Percentiles rank a stretch among this genome's conserved stretches.
These are phyloP conservation scores for Trichosporon faecale DNA, from an alignment of 1,284 basidiomycete genomes.

Conservation along the genomic window DNA sequence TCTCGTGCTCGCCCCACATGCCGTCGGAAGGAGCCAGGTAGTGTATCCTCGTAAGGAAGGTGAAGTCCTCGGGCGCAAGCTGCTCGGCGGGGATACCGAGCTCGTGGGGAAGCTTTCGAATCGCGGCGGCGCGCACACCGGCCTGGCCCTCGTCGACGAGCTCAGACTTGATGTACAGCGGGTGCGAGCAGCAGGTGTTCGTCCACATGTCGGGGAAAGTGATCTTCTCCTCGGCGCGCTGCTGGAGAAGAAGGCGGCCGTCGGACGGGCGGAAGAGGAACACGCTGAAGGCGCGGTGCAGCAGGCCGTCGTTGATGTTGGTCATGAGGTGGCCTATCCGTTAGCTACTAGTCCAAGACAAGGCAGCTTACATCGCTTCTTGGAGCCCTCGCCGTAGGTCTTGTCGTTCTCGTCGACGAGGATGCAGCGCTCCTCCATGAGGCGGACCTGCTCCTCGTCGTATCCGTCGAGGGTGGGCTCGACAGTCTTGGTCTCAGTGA, in stretches of 20 bases:
- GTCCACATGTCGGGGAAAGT: conserved; percentile 99
- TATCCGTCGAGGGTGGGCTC: conserved; percentile 44
- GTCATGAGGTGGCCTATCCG: conserved; percentile 88
- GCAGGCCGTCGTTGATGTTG: conserved; percentile 89
- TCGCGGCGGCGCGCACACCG: conserved; percentile 77
- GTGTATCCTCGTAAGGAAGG: conserved; percentile 94
- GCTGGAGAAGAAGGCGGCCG: conserved; percentile 92
- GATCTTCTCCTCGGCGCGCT: conserved; percentile 94
- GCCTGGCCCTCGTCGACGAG: conserved; percentile 73
- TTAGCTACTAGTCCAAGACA: not conserved
- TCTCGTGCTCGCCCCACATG: conserved; percentile 98
- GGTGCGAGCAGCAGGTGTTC: conserved; percentile 98
- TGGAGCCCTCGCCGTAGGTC: conserved; percentile 85
- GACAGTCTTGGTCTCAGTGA: not conserved
- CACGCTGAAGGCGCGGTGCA: conserved; percentile 97
- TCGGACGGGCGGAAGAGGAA: conserved; percentile 94
- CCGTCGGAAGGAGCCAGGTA: conserved; percentile 93
- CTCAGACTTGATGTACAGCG: conserved; percentile 71
- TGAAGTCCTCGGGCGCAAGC: conserved; percentile 79
- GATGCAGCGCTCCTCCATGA: conserved; percentile 99
- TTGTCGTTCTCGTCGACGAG: conserved; percentile 86
- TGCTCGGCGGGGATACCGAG: conserved; percentile 74
- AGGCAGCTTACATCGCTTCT: conserved; percentile 86
- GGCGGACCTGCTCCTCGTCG: conserved; percentile 58
- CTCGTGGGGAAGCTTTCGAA: conserved; percentile 94